Evolutionary conservation across 2,329 filamentous ascomycete species (phyloP).

Genomic region (Apiospora sp.): DNA sequence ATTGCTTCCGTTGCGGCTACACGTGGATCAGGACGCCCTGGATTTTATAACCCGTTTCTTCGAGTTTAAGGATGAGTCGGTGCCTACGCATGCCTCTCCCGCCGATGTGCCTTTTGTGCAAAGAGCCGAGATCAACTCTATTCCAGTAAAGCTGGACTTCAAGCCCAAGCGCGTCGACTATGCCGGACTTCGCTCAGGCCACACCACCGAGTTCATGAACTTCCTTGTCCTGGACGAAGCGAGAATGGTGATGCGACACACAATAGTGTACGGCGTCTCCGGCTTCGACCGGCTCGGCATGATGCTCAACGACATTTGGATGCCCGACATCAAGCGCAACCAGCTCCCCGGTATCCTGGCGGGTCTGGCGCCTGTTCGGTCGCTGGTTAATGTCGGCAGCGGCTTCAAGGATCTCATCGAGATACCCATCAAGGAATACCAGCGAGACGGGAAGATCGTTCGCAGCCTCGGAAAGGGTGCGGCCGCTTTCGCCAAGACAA

Average conservation of each 20-base stretch:
- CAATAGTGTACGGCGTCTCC: constrained; percentile 89
- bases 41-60: constrained; percentile 98
- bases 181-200: constrained; percentile 86
- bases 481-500: constrained; percentile 88
- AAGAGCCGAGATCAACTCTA: constrained; percentile 83
- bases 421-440: constrained; percentile 90
- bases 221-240: constrained; percentile 92
- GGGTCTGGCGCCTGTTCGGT: constrained; percentile 88
- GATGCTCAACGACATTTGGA: constrained; percentile 95
- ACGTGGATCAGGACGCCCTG: constrained; percentile 96
- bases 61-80: constrained; percentile 87
- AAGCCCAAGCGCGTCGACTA: constrained; percentile 99
- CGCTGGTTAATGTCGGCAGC: constrained; percentile 88
- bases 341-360: constrained; percentile 90
- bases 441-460: constrained; percentile 90
- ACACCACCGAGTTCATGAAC: constrained; percentile 98
- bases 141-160: constrained; percentile 88
- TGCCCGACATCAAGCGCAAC: constrained; percentile 87
- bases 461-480: constrained; percentile 93
- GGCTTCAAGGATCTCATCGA: constrained; percentile 88
- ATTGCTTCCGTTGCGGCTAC: constrained; percentile 84
- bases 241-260: constrained; percentile 84
- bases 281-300: constrained; percentile 91
- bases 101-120: constrained; percentile 88
- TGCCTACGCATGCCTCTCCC: constrained; percentile 61